Evolutionary conservation across 2,329 filamentous ascomycete species (phyloP).

Genomic region (Cytospora piceicola): DNA sequence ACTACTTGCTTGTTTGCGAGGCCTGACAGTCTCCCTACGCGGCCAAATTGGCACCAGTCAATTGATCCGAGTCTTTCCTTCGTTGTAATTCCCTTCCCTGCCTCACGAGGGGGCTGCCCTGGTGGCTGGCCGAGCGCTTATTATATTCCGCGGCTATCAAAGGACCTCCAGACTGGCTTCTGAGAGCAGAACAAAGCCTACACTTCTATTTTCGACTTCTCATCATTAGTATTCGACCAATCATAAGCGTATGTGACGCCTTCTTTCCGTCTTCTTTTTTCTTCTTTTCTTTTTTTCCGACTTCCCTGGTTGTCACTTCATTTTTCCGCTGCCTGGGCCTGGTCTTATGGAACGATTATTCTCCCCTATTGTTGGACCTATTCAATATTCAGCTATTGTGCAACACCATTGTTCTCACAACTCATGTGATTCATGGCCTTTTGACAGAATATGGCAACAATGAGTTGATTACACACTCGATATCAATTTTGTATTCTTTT

Average conservation of each 20-base stretch:
- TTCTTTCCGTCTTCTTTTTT: not conserved
- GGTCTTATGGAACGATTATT: not conserved
- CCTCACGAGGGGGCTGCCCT: not conserved
- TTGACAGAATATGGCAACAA: not conserved
- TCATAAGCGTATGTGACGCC: not conserved
- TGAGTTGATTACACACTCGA: not conserved
- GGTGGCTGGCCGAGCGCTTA: constrained; percentile 1
- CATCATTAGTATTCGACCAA: not conserved
- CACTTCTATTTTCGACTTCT: not conserved
- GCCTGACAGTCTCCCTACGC: not conserved
- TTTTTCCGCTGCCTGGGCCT: not conserved
- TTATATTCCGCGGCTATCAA: not conserved
- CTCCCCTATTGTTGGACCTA: not conserved
- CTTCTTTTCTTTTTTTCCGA: not conserved
- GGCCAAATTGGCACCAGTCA: not conserved
- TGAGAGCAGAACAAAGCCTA: not conserved
- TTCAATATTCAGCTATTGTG: not conserved
- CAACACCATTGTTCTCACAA: not conserved
- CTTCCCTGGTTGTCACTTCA: not conserved
- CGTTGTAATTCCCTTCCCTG: not conserved
- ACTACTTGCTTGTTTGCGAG: not conserved
- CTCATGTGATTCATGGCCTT: constrained; percentile 11
- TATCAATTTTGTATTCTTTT: not conserved
- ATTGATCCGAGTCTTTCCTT: not conserved
- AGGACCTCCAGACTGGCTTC: not conserved